phyloP scores from a whole-genome alignment of 225 moss, liverwort and hornwort species.

The Straminergon stramineum region DNA sequence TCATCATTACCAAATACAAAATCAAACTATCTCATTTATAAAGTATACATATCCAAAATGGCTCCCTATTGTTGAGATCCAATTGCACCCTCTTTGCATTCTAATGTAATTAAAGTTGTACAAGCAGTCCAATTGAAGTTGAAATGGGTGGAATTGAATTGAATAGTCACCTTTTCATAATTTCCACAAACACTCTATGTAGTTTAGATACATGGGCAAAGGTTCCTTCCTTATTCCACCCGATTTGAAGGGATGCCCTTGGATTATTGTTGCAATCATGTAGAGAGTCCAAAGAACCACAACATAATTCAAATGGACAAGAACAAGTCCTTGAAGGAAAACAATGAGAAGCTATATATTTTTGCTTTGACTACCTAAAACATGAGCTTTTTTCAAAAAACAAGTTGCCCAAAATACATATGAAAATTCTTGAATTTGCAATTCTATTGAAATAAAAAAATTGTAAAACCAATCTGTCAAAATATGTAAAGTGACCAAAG shows the following conservation, averaged over 20 bases:
- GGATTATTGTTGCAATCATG: fast-evolving
- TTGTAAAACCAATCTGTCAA: neutral
- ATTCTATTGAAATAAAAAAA: neutral
- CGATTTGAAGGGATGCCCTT: neutral
- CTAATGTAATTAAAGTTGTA: neutral
- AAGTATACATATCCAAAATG: neutral
- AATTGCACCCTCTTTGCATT: neutral
- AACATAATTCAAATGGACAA: neutral
- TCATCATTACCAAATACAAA: neutral
- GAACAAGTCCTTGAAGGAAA: neutral
- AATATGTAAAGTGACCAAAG: neutral
- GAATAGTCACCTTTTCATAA: neutral
- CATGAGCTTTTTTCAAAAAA: fast-evolving
- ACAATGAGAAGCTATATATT: neutral
- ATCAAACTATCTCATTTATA: neutral
- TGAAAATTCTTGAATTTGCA: neutral
- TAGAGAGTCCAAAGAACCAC: neutral
- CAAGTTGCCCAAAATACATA: fast-evolving
- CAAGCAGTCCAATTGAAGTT: neutral
- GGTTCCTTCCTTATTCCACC: neutral
- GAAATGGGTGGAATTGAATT: neutral
- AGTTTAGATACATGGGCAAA: neutral
- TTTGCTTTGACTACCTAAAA: neutral
- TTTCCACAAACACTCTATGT: fast-evolving
- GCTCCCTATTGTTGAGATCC: fast-evolving